Conservation (phyloP, 305 asterid species). For the Lippia alba region DNA sequence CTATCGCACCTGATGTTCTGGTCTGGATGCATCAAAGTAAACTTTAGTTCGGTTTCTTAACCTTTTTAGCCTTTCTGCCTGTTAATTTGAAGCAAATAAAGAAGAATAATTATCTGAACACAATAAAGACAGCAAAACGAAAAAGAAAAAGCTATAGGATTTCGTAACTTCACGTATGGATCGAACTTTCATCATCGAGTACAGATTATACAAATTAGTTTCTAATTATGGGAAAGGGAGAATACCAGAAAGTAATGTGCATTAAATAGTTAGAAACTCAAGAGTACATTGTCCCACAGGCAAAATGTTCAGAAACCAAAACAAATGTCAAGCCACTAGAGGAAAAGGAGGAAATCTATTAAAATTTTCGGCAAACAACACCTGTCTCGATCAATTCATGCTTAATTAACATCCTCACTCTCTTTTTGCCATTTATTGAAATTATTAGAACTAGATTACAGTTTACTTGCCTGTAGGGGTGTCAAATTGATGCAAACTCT, state of each 20-base stretch:
- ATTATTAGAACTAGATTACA: not conserved
- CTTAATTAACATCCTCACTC: not conserved
- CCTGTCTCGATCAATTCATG: not conserved
- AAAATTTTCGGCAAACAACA: not conserved
- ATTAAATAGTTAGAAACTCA: too few species aligned
- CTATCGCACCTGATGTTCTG: conserved; percentile 62
- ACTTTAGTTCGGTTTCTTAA: conserved; percentile 67
- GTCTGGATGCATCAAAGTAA: conserved; percentile 67
- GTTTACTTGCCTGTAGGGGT: conserved; percentile 64
- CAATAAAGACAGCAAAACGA: conserved; percentile 5
- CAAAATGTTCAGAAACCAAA: too few species aligned
- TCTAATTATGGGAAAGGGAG: too few species aligned
- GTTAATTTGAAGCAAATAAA: conserved; percentile 31
- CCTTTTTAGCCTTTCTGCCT: conserved; percentile 76
- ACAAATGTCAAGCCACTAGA: too few species aligned
- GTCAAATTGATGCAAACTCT: conserved; percentile 66
- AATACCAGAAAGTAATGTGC: too few species aligned
- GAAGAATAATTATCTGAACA: not conserved
- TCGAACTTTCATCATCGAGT: not conserved
- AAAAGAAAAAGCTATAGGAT: not conserved
- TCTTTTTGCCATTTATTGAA: not conserved
- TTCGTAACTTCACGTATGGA: not conserved
- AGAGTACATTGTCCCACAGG: too few species aligned
- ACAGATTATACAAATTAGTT: too few species aligned
- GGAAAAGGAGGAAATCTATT: too few species aligned